Evolutionary conservation across 2,329 filamentous ascomycete genomes (phyloP), one percentile per base, ranked within the genome.

Genomic region (Botryotinia convoluta): DNA sequence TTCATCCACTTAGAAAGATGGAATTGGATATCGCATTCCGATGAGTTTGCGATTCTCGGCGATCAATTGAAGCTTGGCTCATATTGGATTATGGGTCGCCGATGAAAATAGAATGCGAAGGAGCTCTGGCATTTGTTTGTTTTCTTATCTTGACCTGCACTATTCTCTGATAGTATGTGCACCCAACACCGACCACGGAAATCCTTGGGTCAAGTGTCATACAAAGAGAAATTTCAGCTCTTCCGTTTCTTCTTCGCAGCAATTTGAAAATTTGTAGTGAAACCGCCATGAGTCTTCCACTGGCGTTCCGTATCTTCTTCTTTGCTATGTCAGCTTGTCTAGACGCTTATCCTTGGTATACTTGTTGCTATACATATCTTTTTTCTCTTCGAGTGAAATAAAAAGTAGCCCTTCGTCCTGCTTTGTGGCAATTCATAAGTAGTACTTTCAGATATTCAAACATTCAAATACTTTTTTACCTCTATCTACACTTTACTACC

Each of bases 341-440:
- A 26, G 12, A 20, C 26, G 35, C 32, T 64, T 48, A 45, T 45
- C n/a, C 22, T 60, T 48, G 32, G 35, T 42, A 68, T 10, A 39
- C 32, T 22, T 57, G 32, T 65, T 48, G 29, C 44, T 39, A 63
- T 71, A 39, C 69, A 9, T 37, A 26, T 32, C 26, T 60, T 42
- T 70, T 54, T 51, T 57, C 65, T 69, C 61, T 57, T 62, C 59
- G 32, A 64, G 69, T 65, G 32, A 44, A 71, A 71, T 71, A 65
- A 54, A 71, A 51, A 39, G 20, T 51, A 39, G 6, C 5, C 35
- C 14, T 64, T 16, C 69, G 3, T 64, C 59, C 59, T 71, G 37
- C 35, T 63, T 42, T 44, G 35, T n/a, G 59, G 57, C 51, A 61
- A 45, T 32, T 44, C 1, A 51, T n/a, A 37, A 42, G 12, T 32